Evolutionary conservation across 106 monocot genomes (phyloP).

Genomic region (Allium sativum): DNA sequence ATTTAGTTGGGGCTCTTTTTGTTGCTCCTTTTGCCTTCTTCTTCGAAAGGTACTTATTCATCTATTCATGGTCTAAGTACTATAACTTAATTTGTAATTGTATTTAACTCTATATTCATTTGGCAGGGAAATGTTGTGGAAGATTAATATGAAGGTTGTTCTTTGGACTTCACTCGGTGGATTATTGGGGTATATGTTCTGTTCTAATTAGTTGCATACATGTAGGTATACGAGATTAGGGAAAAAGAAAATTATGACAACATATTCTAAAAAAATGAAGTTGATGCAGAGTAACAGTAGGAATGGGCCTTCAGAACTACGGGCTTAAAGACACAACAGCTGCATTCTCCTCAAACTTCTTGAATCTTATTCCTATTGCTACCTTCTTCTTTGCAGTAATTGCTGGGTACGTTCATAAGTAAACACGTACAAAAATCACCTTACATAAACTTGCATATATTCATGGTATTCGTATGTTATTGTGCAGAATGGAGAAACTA

Average conservation of each 20-base stretch:
- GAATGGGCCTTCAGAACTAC: conserved; percentile 49
- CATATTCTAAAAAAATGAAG: too few species aligned
- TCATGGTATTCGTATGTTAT: background rate
- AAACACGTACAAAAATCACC: background rate
- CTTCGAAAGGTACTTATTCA: conserved; percentile 20
- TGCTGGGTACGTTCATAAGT: conserved; percentile 21
- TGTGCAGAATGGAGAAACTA: conserved; percentile 21
- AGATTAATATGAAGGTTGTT: conserved; percentile 17
- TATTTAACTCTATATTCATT: background rate
- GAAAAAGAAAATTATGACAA: background rate
- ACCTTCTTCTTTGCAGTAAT: conserved; percentile 48
- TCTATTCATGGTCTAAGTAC: background rate
- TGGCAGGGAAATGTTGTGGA: conserved; percentile 18
- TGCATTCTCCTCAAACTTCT: conserved; percentile 39
- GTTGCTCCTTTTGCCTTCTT: conserved; percentile 31
- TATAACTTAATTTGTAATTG: background rate
- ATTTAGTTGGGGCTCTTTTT: conserved; percentile 16
- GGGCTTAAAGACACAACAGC: conserved; percentile 55
- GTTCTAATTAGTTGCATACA: too few species aligned
- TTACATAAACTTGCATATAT: too few species aligned
- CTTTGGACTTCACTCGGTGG: conserved; percentile 32
- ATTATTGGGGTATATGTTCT: conserved; percentile 16
- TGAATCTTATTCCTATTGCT: conserved; percentile 48
- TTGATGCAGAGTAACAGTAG: conserved; percentile 4
- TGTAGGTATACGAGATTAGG: too few species aligned